Percentiles rank a stretch among this genome's conserved stretches.
Evolutionary conservation across 1,284 basidiomycete genomes (phyloP).

Genomic region (Ustilago nuda): DNA sequence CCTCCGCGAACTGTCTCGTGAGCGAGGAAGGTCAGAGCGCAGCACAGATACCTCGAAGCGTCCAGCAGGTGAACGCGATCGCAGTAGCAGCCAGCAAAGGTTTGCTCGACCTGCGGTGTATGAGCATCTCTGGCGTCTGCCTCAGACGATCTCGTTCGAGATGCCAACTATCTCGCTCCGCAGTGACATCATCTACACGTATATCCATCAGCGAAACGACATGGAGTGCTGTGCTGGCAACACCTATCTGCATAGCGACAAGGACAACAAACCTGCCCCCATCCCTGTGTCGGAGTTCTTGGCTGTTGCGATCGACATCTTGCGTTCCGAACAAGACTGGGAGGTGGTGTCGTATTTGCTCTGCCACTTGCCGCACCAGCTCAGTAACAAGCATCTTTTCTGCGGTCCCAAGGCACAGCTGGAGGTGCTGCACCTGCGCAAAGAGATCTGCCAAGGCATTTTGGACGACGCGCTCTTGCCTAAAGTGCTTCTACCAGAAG

Average conservation of each 20-base stretch:
- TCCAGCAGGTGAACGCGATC: constrained; percentile 54
- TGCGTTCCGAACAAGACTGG: constrained; percentile 87
- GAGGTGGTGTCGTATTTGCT: constrained; percentile 92
- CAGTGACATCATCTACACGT: constrained; percentile 73
- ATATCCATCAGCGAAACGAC: constrained; percentile 68
- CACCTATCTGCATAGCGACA: constrained; percentile 56
- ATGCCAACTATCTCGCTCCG: constrained; percentile 70
- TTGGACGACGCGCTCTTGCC: constrained; percentile 74
- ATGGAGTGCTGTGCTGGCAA: constrained; percentile 70
- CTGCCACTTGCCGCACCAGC: constrained; percentile 88
- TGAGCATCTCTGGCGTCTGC: constrained; percentile 78
- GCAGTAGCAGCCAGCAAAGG: constrained; percentile 73
- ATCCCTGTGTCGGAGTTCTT: constrained; percentile 86
- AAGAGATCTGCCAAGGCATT: constrained; percentile 79
- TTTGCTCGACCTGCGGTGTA: constrained; percentile 19
- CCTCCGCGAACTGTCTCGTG: constrained; percentile 44
- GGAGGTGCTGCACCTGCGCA: constrained; percentile 77
- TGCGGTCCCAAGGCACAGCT: constrained; percentile 84
- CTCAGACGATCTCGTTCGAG: constrained; percentile 80
- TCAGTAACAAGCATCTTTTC: constrained; percentile 95
- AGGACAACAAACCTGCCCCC: constrained; percentile 46
- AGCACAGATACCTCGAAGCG: constrained; percentile 31
- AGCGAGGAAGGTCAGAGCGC: constrained; percentile 42
- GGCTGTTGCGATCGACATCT: constrained; percentile 76
- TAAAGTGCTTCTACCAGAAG: constrained; percentile 75